Conservation (phyloP, 192 early-diverging fungal genomes). For the Backusella mclennaniae region DNA sequence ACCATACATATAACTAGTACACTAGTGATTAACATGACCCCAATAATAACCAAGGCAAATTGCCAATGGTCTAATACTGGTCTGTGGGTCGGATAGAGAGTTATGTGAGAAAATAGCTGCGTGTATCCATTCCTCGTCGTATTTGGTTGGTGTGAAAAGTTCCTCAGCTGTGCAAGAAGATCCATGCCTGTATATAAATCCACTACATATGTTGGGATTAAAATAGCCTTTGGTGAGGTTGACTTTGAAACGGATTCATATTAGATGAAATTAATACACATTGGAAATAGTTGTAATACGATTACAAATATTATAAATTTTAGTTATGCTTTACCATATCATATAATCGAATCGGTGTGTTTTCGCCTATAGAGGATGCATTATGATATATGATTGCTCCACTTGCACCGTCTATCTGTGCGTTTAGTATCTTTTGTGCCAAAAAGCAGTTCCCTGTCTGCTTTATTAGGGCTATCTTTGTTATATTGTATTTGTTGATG, state of each 20-base stretch:
- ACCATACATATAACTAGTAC: not conserved
- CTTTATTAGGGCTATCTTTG: slow-evolving; percentile 11
- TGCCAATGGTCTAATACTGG: slow-evolving; percentile 15
- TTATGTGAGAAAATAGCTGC: not conserved
- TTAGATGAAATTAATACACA: not conserved
- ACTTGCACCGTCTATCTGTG: slow-evolving; percentile 23
- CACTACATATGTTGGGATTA: slow-evolving; percentile 6
- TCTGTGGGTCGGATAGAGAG: not conserved
- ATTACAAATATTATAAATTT: not conserved
- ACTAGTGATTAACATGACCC: slow-evolving; percentile 2
- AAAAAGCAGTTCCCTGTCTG: slow-evolving; percentile 17
- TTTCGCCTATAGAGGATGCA: not conserved
- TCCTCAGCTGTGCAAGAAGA: not conserved
- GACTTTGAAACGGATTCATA: not conserved
- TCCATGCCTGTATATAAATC: not conserved
- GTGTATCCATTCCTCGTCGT: not conserved
- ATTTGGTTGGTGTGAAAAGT: not conserved
- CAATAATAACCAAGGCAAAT: slow-evolving; percentile 21
- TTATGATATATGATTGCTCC: slow-evolving; percentile 24
- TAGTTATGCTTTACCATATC: not conserved
- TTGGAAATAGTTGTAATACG: not conserved
- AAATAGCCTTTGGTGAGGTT: not conserved
- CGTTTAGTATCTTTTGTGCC: slow-evolving; percentile 11
- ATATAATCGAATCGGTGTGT: not conserved
- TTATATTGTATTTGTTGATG: not conserved